A percentile compares a stretch with the other conserved stretches of the same genome.
These are phyloP conservation scores for Diaporthe sp. DNA, from an alignment of 2,329 filamentous ascomycete genomes.

Conservation along the genomic window DNA sequence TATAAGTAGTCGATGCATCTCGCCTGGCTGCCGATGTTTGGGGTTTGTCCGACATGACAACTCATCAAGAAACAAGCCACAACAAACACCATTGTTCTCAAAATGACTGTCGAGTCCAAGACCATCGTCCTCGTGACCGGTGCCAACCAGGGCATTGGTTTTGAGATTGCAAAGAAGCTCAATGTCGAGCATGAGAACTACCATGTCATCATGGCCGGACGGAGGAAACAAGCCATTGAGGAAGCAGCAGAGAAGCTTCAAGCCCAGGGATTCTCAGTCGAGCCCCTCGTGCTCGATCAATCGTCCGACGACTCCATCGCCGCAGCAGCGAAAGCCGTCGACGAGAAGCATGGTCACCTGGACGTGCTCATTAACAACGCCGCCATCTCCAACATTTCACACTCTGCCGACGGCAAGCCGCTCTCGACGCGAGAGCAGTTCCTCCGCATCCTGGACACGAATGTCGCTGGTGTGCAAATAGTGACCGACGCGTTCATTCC, in stretches of 20 bases:
- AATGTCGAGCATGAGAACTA: conserved; percentile 52
- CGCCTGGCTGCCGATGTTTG: background rate
- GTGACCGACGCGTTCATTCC: conserved; percentile 51
- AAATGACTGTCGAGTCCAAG: conserved; percentile 34
- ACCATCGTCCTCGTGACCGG: conserved; percentile 53
- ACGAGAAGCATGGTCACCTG: conserved; percentile 49
- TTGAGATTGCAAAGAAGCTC: conserved; percentile 56
- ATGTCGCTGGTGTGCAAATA: conserved; percentile 48
- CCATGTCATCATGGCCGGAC: conserved; percentile 55
- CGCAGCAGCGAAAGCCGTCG: conserved; percentile 50
- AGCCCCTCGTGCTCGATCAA: conserved; percentile 58
- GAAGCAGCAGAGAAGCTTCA: conserved; percentile 50
- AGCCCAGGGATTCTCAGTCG: conserved; percentile 48
- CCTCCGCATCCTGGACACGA: conserved; percentile 47
- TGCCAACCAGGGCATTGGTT: conserved; percentile 59
- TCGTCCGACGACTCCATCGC: conserved; percentile 57
- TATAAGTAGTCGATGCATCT: background rate
- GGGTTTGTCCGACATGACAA: background rate
- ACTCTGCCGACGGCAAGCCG: conserved; percentile 36
- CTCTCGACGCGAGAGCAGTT: conserved; percentile 42
- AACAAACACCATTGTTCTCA: background rate
- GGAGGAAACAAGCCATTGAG: conserved; percentile 52
- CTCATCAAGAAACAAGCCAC: background rate
- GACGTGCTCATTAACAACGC: conserved; percentile 53
- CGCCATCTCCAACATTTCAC: conserved; percentile 40